Evolutionary conservation across 176 grass and related monocot genomes (phyloP), one percentile per base, ranked within the genome.

Genomic region (Zoysia japonica): DNA sequence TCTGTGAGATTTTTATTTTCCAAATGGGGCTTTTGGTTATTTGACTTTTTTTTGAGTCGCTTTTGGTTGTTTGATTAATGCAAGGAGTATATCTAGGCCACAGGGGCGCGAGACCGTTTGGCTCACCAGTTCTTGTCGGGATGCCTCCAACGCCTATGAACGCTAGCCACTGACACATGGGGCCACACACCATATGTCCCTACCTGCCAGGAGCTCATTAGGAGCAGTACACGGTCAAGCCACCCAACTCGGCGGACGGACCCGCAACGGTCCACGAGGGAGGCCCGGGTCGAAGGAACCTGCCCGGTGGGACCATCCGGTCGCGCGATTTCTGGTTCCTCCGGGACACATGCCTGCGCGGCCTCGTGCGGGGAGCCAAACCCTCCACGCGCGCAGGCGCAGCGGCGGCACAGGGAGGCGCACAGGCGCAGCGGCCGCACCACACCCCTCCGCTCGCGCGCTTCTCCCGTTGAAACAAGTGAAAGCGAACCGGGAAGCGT

Each of bases 371-470:
- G 16, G 41, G 84, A 46, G 84, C 84, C 76, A 37, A 19, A n/a
- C 56, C 54, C 2, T 13, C 11, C 11, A 2, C 54, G 82, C 13
- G 65, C 76, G 81, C 82, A 85, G 82, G 77, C 57, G 72, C 17
- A 65, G 6, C 54, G 17, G 2, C 54, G 54, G 54, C 54, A 83
- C 74, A 72, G 45, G 40, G 12, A 2, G 17, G 82, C 13, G 65
- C 76, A 85, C 82, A 85, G 82, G 77, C 57, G 72, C 17, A 65
- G 70, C 54, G 76, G 63, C 71, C 82, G 82, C 82, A 89, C 19
- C 47, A 38, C 69, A 40, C 2, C 55, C 55, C 1, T 9, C 55
- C 6, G 55, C 14, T 40, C 7, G 28, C 28, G 28, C 47, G 17
- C 28, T 0, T 49, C 28, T 0, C 48, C 37, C 70, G 57, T 83